Conservation (phyloP, 257 asterid genomes). For the Scutellaria galericulata region DNA sequence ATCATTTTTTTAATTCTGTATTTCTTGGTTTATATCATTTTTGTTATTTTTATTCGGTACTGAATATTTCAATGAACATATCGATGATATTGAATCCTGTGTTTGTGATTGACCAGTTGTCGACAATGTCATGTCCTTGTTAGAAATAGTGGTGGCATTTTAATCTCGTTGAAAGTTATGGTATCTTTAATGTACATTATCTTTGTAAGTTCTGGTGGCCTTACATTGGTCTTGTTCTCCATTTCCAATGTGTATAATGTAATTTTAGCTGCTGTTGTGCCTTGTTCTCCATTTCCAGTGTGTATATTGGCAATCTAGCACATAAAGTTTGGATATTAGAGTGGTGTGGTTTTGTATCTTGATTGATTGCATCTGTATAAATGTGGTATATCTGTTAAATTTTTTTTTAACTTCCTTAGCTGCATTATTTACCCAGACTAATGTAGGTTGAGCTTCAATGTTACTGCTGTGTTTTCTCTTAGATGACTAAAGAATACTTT, state of each 20-base stretch:
- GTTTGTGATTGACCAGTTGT: conserved; percentile 32
- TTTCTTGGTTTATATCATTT: neutral
- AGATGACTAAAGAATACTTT: conserved; percentile 41
- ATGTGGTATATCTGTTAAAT: conserved; percentile 10
- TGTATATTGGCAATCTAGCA: conserved; percentile 12
- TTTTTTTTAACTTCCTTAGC: neutral
- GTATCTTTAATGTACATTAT: neutral
- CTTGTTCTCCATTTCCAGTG: conserved; percentile 1
- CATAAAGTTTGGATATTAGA: neutral
- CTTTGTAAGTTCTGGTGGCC: conserved; percentile 12
- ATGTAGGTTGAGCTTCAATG: conserved; percentile 5
- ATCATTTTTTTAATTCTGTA: neutral
- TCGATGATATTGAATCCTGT: conserved; percentile 9
- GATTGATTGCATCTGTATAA: conserved; percentile 1
- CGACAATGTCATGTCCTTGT: neutral
- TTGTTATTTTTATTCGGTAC: neutral
- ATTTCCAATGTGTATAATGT: neutral
- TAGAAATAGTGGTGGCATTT: neutral
- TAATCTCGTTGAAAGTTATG: conserved; percentile 12
- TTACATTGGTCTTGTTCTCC: conserved; percentile 1
- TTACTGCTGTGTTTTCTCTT: conserved; percentile 25
- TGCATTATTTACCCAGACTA: conserved; percentile 8
- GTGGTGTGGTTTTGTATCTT: conserved; percentile 18
- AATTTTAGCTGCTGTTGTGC: conserved; percentile 21
- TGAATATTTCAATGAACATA: conserved; percentile 7